phyloP scores from a whole-genome alignment of 495 filamentous ascomycete genomes.

The Tricharina praecox region DNA sequence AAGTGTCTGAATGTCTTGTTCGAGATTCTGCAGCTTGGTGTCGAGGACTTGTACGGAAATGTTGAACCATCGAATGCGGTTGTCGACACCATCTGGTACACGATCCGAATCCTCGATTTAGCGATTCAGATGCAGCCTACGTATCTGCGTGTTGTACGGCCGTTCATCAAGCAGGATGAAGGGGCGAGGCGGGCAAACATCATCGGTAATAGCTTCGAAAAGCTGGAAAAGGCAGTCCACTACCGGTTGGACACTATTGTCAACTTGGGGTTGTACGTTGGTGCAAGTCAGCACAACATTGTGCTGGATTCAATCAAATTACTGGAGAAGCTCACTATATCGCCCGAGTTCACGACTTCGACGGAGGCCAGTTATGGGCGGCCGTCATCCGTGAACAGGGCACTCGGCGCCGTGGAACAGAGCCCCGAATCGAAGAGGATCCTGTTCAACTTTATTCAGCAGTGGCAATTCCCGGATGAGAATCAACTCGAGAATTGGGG shows the following conservation, averaged over 20 bases:
- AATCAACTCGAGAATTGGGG: slow-evolving; percentile 2
- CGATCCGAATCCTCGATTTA: slow-evolving; percentile 62
- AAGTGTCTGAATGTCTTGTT: slow-evolving; percentile 68
- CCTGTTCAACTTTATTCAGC: slow-evolving; percentile 26
- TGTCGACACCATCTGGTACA: slow-evolving; percentile 52
- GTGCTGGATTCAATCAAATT: slow-evolving; percentile 61
- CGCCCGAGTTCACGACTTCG: slow-evolving; percentile 49
- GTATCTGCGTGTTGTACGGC: slow-evolving; percentile 71
- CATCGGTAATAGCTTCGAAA: slow-evolving; percentile 36
- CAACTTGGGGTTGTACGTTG: slow-evolving; percentile 66
- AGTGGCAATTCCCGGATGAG: slow-evolving; percentile 20
- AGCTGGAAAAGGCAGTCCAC: slow-evolving; percentile 82
- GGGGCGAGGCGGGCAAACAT: slow-evolving; percentile 27
- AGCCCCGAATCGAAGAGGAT: slow-evolving; percentile 24
- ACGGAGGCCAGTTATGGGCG: slow-evolving; percentile 29
- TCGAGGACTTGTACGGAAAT: slow-evolving; percentile 36
- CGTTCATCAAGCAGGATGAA: slow-evolving; percentile 44
- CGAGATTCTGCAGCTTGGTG: slow-evolving; percentile 53
- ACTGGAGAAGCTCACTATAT: slow-evolving; percentile 68
- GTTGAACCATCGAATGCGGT: slow-evolving; percentile 47
- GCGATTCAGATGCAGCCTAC: slow-evolving; percentile 77
- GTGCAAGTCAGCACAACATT: slow-evolving; percentile 57
- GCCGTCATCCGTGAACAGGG: slow-evolving; percentile 15
- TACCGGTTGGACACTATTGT: slow-evolving; percentile 59
- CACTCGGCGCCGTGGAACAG: slow-evolving; percentile 20